These are phyloP conservation scores for Lagerstroemia fauriei DNA, from an alignment of 441 rosid species.

Conservation along the genomic window DNA sequence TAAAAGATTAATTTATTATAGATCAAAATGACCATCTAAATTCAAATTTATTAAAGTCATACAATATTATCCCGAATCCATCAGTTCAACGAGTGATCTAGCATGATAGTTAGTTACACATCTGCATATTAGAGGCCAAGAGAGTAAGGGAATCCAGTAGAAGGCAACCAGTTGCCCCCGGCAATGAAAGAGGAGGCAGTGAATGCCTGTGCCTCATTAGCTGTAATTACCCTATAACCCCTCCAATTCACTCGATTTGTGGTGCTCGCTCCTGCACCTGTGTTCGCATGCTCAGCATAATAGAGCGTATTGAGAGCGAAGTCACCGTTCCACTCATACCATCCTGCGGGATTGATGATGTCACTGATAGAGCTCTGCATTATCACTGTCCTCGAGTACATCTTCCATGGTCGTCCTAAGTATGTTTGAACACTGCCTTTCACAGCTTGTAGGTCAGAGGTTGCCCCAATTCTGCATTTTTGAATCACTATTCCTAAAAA, in stretches of 20 bases:
- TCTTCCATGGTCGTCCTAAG: slow-evolving; percentile 92
- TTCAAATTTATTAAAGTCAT: too few relatives aligned
- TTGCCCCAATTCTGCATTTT: slow-evolving; percentile 54
- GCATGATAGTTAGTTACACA: too few relatives aligned
- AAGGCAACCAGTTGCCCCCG: slow-evolving; percentile 49
- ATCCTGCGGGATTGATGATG: slow-evolving; percentile 54
- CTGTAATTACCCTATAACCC: slow-evolving; percentile 53
- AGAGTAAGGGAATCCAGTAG: slow-evolving; percentile 64
- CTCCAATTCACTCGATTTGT: slow-evolving; percentile 58
- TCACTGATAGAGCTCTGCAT: slow-evolving; percentile 59
- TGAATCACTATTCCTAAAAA: slow-evolving; percentile 56
- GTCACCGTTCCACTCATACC: slow-evolving; percentile 59
- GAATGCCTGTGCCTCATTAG: slow-evolving; percentile 36
- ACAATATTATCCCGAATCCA: too few relatives aligned
- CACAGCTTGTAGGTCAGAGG: slow-evolving; percentile 49
- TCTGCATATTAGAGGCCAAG: slow-evolving; percentile 40
- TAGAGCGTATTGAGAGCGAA: slow-evolving; percentile 51
- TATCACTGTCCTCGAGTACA: slow-evolving; percentile 66
- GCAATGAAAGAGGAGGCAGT: slow-evolving; percentile 55
- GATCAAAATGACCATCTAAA: too few relatives aligned
- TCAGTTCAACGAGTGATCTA: too few relatives aligned
- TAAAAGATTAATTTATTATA: too few relatives aligned
- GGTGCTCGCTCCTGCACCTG: slow-evolving; percentile 63
- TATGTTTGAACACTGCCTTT: slow-evolving; percentile 54
- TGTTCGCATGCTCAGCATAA: slow-evolving; percentile 68